Evolutionary conservation across 352 stramenopile genomes (phyloP), one percentile per base, ranked within the genome.

Genomic region (Phytophthora megakarya): DNA sequence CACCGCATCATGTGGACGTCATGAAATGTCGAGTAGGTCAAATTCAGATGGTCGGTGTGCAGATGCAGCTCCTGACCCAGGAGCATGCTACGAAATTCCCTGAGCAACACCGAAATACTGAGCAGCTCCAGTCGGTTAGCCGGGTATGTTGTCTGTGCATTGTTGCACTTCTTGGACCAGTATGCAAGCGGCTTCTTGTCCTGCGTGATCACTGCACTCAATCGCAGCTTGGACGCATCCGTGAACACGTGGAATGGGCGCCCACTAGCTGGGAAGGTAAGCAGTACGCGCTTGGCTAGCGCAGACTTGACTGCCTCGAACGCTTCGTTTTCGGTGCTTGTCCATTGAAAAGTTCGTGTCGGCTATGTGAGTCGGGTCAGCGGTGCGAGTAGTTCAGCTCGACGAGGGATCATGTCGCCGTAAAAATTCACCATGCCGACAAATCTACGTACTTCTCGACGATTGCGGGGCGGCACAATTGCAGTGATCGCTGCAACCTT

Each of bases 401-500:
- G 28, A 5, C n/a, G 23, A 1, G 23, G 32, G 9, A 54, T 32
- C 56, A 64, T 56, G 38, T 64, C 35, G 2, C 39, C 12, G n/a
- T 55, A 57, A 37, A 43, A 65, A 10, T 53, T 65, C 1, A 32
- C 23, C 38, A 65, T 59, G 0, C 30, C 57, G 2, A 54, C n/a
- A n/a, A n/a, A n/a, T n/a, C n/a, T n/a, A n/a, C n/a, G n/a, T n/a
- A n/a, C n/a, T n/a, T n/a, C n/a, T n/a, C n/a, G n/a, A n/a, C n/a
- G n/a, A n/a, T n/a, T n/a, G n/a, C n/a, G n/a, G n/a, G n/a, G n/a
- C n/a, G n/a, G n/a, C n/a, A n/a, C n/a, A n/a, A n/a, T n/a, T n/a
- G n/a, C n/a, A n/a, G n/a, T n/a, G n/a, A n/a, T n/a, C n/a, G n/a
- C n/a, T n/a, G n/a, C n/a, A n/a, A n/a, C n/a, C n/a, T n/a, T n/a